These are phyloP conservation scores for Posidonia oceanica DNA, from an alignment of 116 monocot species.

Conservation along the genomic window DNA sequence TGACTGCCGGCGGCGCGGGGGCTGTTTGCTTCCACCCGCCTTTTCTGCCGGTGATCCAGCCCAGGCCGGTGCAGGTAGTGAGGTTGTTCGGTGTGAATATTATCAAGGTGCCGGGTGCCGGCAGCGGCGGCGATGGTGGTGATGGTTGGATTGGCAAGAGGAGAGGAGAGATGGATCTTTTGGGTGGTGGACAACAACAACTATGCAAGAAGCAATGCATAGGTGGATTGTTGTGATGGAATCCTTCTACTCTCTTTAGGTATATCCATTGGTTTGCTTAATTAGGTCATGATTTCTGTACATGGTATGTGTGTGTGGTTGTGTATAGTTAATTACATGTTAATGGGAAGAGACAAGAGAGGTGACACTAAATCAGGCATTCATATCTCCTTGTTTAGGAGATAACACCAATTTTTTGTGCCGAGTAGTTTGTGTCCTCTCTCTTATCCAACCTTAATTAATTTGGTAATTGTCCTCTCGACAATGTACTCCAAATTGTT, in stretches of 20 bases:
- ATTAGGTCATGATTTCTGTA: too few relatives aligned
- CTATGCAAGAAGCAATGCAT: not conserved
- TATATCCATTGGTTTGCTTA: too few relatives aligned
- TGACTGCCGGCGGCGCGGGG: not conserved
- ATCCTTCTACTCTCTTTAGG: too few relatives aligned
- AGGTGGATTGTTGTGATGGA: too few relatives aligned
- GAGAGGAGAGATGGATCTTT: not conserved
- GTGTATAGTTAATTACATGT: too few relatives aligned
- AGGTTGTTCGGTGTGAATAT: conserved; percentile 65
- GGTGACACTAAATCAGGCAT: not conserved
- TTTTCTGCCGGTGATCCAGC: not conserved
- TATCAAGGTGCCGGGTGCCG: conserved; percentile 6
- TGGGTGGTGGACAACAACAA: not conserved
- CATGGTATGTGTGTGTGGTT: too few relatives aligned
- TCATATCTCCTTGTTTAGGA: not conserved
- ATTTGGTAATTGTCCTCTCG: not conserved
- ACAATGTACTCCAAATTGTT: not conserved
- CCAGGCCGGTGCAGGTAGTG: conserved; percentile 10
- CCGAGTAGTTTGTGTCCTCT: not conserved
- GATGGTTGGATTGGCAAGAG: not conserved
- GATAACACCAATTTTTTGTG: not conserved
- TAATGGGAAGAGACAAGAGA: not conserved
- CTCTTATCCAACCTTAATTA: not conserved
- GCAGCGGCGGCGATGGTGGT: not conserved
- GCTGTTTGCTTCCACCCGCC: not conserved